Conservation (phyloP, 768 basidiomycete species). For the Hydnomerulius pinastri region DNA sequence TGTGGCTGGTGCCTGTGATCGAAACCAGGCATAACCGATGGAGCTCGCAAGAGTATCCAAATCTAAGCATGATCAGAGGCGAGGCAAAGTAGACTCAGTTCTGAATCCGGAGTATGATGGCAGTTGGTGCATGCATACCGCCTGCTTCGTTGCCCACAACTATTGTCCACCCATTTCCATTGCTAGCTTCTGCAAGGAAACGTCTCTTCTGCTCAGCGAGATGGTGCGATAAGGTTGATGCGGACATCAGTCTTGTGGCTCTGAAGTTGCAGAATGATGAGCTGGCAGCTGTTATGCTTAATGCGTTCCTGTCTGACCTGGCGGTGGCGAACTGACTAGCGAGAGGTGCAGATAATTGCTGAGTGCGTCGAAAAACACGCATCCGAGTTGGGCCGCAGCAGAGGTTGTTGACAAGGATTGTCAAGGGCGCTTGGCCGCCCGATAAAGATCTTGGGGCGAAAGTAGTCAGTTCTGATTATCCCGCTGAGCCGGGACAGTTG, state of each 20-base stretch:
- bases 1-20: slow-evolving; percentile 35
- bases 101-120: not conserved
- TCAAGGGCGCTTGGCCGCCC: not conserved
- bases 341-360: not conserved
- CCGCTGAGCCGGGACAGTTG: not conserved
- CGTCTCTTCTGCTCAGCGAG: slow-evolving; percentile 50
- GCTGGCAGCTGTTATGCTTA: not conserved
- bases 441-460: not conserved
- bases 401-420: not conserved
- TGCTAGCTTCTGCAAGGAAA: slow-evolving; percentile 67
- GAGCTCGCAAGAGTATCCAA: slow-evolving; percentile 88
- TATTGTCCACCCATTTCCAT: slow-evolving; percentile 71
- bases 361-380: not conserved
- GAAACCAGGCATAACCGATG: slow-evolving; percentile 80
- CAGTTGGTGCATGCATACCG: slow-evolving; percentile 47
- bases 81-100: not conserved
- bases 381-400: not conserved
- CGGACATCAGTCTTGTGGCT: slow-evolving; percentile 20
- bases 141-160: slow-evolving; percentile 98
- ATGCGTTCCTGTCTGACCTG: not conserved
- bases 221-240: slow-evolving; percentile 37
- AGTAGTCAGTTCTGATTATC: not conserved
- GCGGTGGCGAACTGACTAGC: slow-evolving; percentile 1
- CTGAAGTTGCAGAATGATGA: not conserved
- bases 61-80: slow-evolving; percentile 48